These are phyloP conservation scores for Neurospora terricola DNA, from an alignment of 495 filamentous ascomycete genomes.

Conservation along the genomic window DNA sequence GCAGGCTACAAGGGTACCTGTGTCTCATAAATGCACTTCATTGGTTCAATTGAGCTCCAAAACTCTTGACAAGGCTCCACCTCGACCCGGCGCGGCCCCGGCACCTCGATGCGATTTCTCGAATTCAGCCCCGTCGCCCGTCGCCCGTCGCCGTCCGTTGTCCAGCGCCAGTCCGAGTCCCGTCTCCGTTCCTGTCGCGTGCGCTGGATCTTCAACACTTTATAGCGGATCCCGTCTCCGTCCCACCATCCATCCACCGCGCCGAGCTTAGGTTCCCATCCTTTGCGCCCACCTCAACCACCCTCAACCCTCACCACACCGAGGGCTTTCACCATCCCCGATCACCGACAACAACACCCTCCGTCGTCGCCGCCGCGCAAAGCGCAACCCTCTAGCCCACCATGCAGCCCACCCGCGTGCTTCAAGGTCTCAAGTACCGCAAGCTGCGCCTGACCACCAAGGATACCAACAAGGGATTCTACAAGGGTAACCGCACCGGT, in stretches of 20 bases:
- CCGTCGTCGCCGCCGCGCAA: neutral
- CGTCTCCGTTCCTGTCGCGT: neutral
- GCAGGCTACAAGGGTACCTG: neutral
- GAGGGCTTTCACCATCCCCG: neutral
- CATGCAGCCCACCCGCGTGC: constrained; percentile 61
- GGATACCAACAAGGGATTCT: constrained; percentile 83
- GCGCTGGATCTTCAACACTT: neutral
- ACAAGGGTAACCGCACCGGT: constrained; percentile 88
- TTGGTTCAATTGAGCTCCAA: neutral
- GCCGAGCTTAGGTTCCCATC: neutral
- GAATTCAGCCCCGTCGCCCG: neutral
- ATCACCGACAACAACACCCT: neutral
- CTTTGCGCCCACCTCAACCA: neutral
- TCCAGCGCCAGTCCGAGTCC: neutral
- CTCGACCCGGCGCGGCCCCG: neutral
- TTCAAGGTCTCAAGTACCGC: constrained; percentile 52
- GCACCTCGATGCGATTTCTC: neutral
- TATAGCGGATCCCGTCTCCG: neutral
- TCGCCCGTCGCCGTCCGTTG: neutral
- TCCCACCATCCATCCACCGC: neutral
- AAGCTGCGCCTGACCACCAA: constrained; percentile 79
- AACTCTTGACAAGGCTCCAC: neutral
- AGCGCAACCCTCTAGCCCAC: constrained; percentile 1
- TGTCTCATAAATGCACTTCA: neutral
- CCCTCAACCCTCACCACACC: neutral